Percentiles rank a stretch among this genome's conserved stretches.
phyloP scores from a whole-genome alignment of 257 asterid genomes.

The Ligustrum vulgare region DNA sequence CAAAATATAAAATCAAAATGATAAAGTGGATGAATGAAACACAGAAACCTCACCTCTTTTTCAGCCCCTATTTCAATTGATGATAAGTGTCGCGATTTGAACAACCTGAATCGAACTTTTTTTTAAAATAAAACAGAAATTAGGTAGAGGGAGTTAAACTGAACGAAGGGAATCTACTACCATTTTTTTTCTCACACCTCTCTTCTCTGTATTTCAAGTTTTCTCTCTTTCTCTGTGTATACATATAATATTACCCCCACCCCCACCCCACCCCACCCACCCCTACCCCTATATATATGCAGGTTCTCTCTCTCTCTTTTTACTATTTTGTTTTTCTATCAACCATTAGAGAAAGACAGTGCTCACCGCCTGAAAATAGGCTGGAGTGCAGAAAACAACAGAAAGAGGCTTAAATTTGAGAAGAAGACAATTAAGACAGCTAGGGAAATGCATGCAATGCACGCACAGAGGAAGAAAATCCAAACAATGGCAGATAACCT shows the following conservation, averaged over 20 bases:
- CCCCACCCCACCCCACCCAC: too few relatives aligned
- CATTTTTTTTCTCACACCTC: constrained; percentile 22
- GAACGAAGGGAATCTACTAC: constrained; percentile 43
- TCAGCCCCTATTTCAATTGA: too few relatives aligned
- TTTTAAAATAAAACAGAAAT: too few relatives aligned
- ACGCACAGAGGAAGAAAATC: neutral
- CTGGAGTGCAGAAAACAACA: constrained; percentile 25
- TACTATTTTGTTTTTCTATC: neutral
- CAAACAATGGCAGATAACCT: neutral
- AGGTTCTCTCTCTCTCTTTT: constrained; percentile 1
- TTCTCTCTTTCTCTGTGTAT: neutral
- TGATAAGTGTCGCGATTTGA: too few relatives aligned
- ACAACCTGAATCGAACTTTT: too few relatives aligned
- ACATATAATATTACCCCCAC: neutral
- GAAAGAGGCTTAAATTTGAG: constrained; percentile 15
- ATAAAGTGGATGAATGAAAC: too few relatives aligned
- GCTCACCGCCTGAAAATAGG: constrained; percentile 25
- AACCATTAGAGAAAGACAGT: neutral
- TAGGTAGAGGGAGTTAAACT: too few relatives aligned
- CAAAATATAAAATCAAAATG: too few relatives aligned
- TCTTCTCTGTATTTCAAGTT: neutral
- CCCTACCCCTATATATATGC: neutral
- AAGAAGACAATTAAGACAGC: constrained; percentile 22
- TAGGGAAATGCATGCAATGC: constrained; percentile 16
- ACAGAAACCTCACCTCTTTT: too few relatives aligned